These are phyloP conservation scores for Rhodotorula sp. DNA, from an alignment of 1,284 basidiomycete genomes.

Conservation along the genomic window DNA sequence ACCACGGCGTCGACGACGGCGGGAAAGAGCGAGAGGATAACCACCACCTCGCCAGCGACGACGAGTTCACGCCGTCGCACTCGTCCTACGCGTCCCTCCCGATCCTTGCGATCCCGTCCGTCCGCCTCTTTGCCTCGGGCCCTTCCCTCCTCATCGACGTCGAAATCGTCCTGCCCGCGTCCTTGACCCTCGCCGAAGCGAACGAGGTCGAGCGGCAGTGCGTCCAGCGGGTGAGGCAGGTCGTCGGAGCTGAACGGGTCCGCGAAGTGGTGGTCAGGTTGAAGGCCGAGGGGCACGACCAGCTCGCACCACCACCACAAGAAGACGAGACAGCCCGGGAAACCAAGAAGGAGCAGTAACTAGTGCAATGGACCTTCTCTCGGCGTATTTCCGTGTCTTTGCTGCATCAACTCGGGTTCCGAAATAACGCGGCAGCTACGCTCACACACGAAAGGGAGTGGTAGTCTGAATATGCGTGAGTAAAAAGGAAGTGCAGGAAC, in stretches of 20 bases:
- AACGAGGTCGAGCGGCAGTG: constrained; percentile 19
- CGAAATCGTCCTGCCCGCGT: constrained; percentile 21
- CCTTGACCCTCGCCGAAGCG: constrained; percentile 18
- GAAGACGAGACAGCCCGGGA: background rate
- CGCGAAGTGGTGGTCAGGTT: constrained; percentile 38
- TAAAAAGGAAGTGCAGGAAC: background rate
- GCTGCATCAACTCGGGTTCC: background rate
- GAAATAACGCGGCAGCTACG: too few species aligned
- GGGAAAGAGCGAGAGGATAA: background rate
- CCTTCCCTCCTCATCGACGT: constrained; percentile 36
- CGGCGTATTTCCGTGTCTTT: background rate
- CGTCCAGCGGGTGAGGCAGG: constrained; percentile 1
- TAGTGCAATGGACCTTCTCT: background rate
- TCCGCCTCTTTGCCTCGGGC: constrained; percentile 35
- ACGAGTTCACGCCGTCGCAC: too few species aligned
- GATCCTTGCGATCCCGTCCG: constrained; percentile 35
- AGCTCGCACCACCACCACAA: background rate
- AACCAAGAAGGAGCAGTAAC: background rate
- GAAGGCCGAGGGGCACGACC: constrained; percentile 13
- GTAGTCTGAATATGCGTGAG: too few species aligned
- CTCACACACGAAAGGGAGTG: too few species aligned
- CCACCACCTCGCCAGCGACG: background rate
- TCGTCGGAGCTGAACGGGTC: constrained; percentile 27
- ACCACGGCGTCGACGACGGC: background rate
- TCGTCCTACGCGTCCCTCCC: constrained; percentile 7